Percentiles rank a stretch among this genome's conserved stretches.
phyloP scores from a whole-genome alignment of 1,284 basidiomycete species.

The Filobasidium uniguttulatum region DNA sequence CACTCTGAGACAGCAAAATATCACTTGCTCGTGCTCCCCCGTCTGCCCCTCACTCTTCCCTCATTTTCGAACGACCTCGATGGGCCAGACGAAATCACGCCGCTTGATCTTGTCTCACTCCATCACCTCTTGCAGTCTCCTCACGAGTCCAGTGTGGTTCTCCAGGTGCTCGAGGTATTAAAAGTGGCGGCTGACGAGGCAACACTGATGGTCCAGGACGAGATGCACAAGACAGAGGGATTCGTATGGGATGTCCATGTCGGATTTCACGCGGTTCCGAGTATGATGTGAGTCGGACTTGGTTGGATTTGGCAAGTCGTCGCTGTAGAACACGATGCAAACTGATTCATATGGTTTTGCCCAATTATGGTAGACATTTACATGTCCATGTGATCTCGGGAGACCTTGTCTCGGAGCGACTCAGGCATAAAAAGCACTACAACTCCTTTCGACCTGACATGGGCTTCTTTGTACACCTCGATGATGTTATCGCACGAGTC shows the following conservation, averaged over 20 bases:
- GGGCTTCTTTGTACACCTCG: slow-evolving; percentile 73
- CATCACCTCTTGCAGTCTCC: slow-evolving; percentile 17
- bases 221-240: slow-evolving; percentile 66
- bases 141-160: slow-evolving; percentile 42
- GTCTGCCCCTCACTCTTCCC: slow-evolving; percentile 33
- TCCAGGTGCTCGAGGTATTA: slow-evolving; percentile 39
- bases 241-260: slow-evolving; percentile 65
- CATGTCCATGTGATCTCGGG: slow-evolving; percentile 77
- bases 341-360: not conserved
- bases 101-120: slow-evolving; percentile 39
- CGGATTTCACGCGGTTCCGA: slow-evolving; percentile 74
- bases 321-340: too few relatives aligned
- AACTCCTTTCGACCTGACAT: slow-evolving; percentile 79
- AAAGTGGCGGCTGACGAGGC: slow-evolving; percentile 45
- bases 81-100: slow-evolving; percentile 18
- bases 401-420: slow-evolving; percentile 56
- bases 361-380: slow-evolving; percentile 47
- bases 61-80: slow-evolving; percentile 8
- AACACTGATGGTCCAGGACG: slow-evolving; percentile 53
- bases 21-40: slow-evolving; percentile 67
- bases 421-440: slow-evolving; percentile 90
- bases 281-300: slow-evolving; percentile 40
- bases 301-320: too few relatives aligned
- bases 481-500: slow-evolving; percentile 62
- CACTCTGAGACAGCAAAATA: too few relatives aligned